Evolutionary conservation across 2,329 filamentous ascomycete genomes (phyloP).

Genomic region (Verticillium klebahnii): DNA sequence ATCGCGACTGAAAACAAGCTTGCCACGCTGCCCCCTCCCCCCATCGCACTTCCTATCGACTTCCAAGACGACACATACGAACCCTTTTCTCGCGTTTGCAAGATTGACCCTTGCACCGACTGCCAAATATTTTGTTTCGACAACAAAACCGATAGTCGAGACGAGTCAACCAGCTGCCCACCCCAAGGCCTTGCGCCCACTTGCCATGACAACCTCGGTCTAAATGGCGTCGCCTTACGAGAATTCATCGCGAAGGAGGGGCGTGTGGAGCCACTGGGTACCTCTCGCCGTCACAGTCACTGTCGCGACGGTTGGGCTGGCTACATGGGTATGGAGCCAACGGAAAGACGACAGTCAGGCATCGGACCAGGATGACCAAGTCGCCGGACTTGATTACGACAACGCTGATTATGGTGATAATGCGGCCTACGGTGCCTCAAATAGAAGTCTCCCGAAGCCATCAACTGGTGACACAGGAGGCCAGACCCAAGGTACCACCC

Average conservation of each 20-base stretch:
- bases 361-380: constrained; percentile 50
- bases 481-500: constrained; percentile 37
- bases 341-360: constrained; percentile 70
- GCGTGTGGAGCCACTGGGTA: constrained; percentile 78
- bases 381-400: constrained; percentile 41
- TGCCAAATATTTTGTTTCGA: background rate
- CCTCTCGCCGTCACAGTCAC: constrained; percentile 83
- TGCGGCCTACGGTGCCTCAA: constrained; percentile 40
- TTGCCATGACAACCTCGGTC: constrained; percentile 15
- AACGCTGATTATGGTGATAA: constrained; percentile 50
- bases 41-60: background rate
- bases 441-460: constrained; percentile 19
- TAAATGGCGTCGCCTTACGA: constrained; percentile 62
- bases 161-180: background rate
- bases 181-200: background rate
- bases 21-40: background rate
- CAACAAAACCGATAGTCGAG: background rate
- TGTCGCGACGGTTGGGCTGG: constrained; percentile 79
- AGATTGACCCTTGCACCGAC: background rate
- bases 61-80: background rate
- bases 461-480: constrained; percentile 15
- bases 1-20: background rate
- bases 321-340: constrained; percentile 92
- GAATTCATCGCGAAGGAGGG: constrained; percentile 51
- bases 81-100: background rate